Conservation (phyloP, 495 filamentous ascomycete genomes). For the Neurospora africana region DNA sequence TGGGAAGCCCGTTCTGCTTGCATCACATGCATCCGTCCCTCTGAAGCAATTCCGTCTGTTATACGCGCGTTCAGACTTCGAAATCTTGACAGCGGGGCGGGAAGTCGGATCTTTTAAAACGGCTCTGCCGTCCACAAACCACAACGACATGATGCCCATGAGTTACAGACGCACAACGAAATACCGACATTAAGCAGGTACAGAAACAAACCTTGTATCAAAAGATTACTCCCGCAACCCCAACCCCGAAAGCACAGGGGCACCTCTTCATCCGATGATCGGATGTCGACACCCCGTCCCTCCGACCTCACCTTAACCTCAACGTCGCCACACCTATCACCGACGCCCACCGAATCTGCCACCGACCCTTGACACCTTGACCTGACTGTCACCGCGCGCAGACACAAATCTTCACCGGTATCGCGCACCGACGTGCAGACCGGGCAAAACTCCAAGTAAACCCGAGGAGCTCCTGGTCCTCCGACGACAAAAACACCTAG, state of each 20-base stretch:
- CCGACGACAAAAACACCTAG: not conserved
- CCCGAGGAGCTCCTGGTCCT: not conserved
- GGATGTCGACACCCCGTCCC: not conserved
- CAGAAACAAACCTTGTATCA: too few species aligned
- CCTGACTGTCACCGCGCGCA: not conserved
- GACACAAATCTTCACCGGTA: not conserved
- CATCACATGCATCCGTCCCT: not conserved
- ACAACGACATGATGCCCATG: too few species aligned
- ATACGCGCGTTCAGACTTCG: not conserved
- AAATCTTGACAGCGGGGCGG: not conserved
- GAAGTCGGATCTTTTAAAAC: not conserved
- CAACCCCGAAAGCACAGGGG: too few species aligned
- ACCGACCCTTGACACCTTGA: not conserved
- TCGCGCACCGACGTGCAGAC: not conserved
- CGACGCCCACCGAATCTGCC: too few species aligned
- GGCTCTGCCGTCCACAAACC: too few species aligned
- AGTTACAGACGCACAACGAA: too few species aligned
- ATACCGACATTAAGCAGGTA: too few species aligned
- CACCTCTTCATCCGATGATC: not conserved
- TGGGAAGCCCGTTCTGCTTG: not conserved
- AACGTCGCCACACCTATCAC: not conserved
- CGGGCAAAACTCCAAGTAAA: not conserved
- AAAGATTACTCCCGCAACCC: too few species aligned
- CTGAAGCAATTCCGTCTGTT: not conserved
- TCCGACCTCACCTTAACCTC: not conserved